A percentile compares a stretch with the other conserved stretches of the same genome.
Conservation (phyloP, 345 rosid species). For the Pistacia integerrima region DNA sequence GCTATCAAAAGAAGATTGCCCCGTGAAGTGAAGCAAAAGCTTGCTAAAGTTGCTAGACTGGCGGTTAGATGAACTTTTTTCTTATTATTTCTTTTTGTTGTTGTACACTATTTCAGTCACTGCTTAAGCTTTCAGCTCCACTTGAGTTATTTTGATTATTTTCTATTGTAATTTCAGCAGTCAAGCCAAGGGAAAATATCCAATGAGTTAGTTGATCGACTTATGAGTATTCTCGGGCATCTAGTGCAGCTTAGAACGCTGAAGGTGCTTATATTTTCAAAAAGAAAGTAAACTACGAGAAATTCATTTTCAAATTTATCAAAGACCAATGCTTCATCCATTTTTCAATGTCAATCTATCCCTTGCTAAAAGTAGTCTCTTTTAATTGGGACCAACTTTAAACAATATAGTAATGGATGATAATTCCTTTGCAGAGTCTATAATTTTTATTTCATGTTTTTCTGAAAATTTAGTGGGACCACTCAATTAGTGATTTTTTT, state of each 20-base stretch:
- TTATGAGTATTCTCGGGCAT: conserved; percentile 45
- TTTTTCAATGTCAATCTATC: background rate
- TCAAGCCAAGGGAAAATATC: conserved; percentile 47
- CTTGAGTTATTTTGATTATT: conserved; percentile 2
- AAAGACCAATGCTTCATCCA: background rate
- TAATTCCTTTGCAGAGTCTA: background rate
- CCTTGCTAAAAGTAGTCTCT: background rate
- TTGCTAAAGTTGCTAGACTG: conserved; percentile 48
- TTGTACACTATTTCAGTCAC: background rate
- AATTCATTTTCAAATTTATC: background rate
- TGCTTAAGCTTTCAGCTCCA: conserved; percentile 3
- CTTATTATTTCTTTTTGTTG: background rate
- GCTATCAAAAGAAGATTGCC: conserved; percentile 40
- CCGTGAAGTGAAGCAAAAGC: conserved; percentile 43
- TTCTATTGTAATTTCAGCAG: conserved; percentile 29
- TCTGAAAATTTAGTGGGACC: background rate
- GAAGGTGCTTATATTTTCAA: conserved; percentile 33
- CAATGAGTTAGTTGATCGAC: conserved; percentile 38
- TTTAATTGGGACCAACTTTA: background rate
- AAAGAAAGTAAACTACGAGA: background rate
- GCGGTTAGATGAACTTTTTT: conserved; percentile 24
- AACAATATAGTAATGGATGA: background rate
- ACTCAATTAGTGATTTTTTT: background rate
- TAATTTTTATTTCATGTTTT: background rate
- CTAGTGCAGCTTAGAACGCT: conserved; percentile 43